Evolutionary conservation across 2,329 filamentous ascomycete genomes (phyloP), one percentile per base, ranked within the genome.

Genomic region (Dactylellina haptotyla): DNA sequence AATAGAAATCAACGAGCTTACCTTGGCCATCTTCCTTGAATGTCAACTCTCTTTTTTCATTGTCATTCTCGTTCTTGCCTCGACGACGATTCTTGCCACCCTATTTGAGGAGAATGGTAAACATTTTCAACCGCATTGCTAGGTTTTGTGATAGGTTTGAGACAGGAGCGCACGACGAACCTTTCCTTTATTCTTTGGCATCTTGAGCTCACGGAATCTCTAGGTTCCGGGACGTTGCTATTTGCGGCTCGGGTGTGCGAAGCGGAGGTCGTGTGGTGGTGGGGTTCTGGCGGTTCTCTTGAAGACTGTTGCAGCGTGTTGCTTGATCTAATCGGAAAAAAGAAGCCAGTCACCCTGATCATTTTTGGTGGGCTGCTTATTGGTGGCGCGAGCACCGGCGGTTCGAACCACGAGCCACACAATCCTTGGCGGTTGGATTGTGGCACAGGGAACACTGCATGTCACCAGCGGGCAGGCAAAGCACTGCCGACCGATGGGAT

Each of bases 181-280:
- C 85, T 97, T 97, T 93, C 93, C 93, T 89, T 97, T 97, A 83
- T 97, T 97, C 92, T 97, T 97, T 81, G 93, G 93, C 93, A 97
- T 97, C 8, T 57, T 30, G 14, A 43, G 16, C 10, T 26, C 30
- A 2, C 9, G 30, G 10, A 5, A 30, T 2, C 30, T 28, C 46
- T 30, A 4, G 10, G 25, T 4, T 16, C 39, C 28, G 20, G 16
- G 28, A 37, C 18, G 14, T 18, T 54, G 20, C 14, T 4, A 16
- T n/a, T 8, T 54, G 50, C 30, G 30, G 30, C 16, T 23, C 14
- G 16, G 28, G 32, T 16, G 34, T 43, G 23, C 25, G 53, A 39
- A 41, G 8, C 1, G 34, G 34, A 57, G 37, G n/a, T n/a, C 9
- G 12, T 41, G 5, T 23, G 6, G 18, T 56, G 16, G 53, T 41